Conservation (phyloP, 148 eudicot genomes). For the Amaranthus cruentus region DNA sequence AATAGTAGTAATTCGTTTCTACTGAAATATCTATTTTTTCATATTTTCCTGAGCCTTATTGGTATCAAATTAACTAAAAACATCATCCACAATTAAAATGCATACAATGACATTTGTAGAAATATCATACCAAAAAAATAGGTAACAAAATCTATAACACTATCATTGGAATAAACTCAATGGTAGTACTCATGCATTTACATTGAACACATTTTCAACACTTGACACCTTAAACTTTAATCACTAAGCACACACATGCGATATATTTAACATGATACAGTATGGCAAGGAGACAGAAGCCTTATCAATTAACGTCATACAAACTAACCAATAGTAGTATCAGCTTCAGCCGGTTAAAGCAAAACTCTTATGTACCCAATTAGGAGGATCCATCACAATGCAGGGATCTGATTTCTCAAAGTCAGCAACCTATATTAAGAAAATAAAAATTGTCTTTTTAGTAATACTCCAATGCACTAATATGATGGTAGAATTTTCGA, state of each 20-base stretch:
- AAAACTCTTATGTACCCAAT: constrained; percentile 63
- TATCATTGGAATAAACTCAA: neutral
- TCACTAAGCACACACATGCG: constrained; percentile 10
- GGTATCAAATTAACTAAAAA: neutral
- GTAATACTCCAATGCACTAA: neutral
- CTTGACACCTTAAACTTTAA: neutral
- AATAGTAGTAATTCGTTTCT: neutral
- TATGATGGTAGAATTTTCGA: neutral
- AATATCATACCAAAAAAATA: neutral
- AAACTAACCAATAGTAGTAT: constrained; percentile 7
- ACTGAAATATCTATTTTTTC: neutral
- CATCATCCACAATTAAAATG: neutral
- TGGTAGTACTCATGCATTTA: constrained; percentile 2
- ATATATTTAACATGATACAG: neutral
- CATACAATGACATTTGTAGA: neutral
- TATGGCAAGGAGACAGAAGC: neutral
- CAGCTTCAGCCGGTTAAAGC: constrained; percentile 38
- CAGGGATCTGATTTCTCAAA: constrained; percentile 73
- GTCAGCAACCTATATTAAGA: constrained; percentile 53
- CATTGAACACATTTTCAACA: neutral
- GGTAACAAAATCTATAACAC: neutral
- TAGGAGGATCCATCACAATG: constrained; percentile 72
- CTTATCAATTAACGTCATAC: neutral
- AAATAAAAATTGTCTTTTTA: neutral
- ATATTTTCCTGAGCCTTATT: neutral